phyloP scores from a whole-genome alignment of 129 eudicot species.

The Artemisia annua region DNA sequence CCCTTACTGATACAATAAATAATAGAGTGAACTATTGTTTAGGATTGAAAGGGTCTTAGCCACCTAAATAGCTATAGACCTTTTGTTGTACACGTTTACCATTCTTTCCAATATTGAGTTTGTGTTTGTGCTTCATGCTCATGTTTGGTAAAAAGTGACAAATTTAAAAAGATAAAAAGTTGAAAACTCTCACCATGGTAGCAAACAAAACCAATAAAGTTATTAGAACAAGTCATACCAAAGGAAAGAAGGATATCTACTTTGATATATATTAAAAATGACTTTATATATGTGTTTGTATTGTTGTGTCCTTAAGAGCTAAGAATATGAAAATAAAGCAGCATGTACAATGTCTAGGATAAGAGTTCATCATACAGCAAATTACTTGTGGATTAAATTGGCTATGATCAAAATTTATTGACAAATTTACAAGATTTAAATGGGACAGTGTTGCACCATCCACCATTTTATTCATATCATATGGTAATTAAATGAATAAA shows the following conservation, averaged over 20 bases:
- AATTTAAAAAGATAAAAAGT: background rate
- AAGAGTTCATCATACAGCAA: background rate
- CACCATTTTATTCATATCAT: constrained; percentile 17
- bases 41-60: background rate
- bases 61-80: background rate
- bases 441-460: constrained; percentile 17
- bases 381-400: constrained; percentile 6
- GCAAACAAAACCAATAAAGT: constrained; percentile 3
- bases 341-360: too few relatives aligned
- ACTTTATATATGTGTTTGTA: background rate
- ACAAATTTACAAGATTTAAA: constrained; percentile 10
- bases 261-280: background rate
- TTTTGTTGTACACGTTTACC: background rate
- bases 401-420: constrained; percentile 7
- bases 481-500: background rate
- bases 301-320: too few relatives aligned
- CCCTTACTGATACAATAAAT: too few relatives aligned
- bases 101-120: background rate
- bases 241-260: background rate
- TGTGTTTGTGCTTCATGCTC: background rate
- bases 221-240: background rate
- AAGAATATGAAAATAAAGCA: background rate
- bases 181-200: constrained; percentile 10
- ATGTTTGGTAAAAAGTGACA: constrained; percentile 13
- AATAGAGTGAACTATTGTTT: background rate